Evolutionary conservation across 331 rosid genomes (phyloP), one percentile per base, ranked within the genome.

Genomic region (Malus hybrid): DNA sequence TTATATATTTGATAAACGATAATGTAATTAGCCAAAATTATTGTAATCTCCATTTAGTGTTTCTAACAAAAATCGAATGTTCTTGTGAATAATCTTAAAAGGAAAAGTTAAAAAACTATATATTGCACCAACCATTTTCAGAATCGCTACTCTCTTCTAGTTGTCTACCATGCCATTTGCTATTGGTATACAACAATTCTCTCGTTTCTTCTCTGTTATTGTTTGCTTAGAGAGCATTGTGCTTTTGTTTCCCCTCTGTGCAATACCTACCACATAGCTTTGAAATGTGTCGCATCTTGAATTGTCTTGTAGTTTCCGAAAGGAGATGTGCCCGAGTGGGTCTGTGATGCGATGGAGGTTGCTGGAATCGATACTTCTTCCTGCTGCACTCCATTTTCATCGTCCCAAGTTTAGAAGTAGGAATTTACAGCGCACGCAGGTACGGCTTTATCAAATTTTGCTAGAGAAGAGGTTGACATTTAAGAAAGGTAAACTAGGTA

Each of bases 261-360:
- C 16, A 8, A 16, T 50, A 19, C 48, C 73, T 71, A 28, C 63
- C 22, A 58, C 39, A 50, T 22, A 52, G 72, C 20, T 32, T 52
- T 75, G 67, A 70, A 57, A 66, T 42, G 68, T 29, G 58, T 48
- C 39, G 16, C 70, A 15, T 32, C 55, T 78, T 75, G n/a, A n/a
- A 5, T 78, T 74, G 69, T 58, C 57, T 75, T 85, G 83, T 85
- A 93, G 98, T 93, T 93, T 75, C 94, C n/a, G n/a, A 96, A 1
- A 70, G 84, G 61, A 94, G 98, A 93, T 80, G 89, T 91, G 74
- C 96, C 96, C 2, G 95, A 91, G 80, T 94, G 98, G 98, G 98
- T 94, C 74, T 86, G 93, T 86, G 77, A 91, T 79, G 98, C 96
- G 70, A 94, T 91, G 98, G 96, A 94, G 81, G 97, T 91, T 75